Evolutionary conservation across 768 basidiomycete species (phyloP), one percentile per base, ranked within the genome.

Genomic region (Termitomyces titanicus): DNA sequence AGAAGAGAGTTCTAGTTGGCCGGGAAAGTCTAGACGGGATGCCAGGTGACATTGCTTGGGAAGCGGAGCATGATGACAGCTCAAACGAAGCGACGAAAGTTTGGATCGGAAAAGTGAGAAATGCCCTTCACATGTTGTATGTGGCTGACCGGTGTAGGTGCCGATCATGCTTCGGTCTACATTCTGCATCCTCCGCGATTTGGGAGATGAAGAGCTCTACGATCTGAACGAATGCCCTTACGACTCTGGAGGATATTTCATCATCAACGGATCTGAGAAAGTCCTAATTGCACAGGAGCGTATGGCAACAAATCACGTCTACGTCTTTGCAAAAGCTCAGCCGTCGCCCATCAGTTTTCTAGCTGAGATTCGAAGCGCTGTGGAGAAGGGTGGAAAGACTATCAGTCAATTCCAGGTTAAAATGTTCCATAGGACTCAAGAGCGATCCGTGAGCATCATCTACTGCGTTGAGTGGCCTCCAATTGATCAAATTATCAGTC

Each of bases 261-360:
- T 99, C 67, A 98, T 99, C 75, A 98, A 98, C 63, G 97, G 97
- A 12, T 98, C 97, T 2, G 97, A 99, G 70, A 99, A 99, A 72
- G 97, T 99, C n/a, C 79, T 99, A 58, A 99, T 99, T 70, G 97
- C 97, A 1, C 97, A 99, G 71, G 97, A 99, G 70, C 86, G 97
- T 50, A 98, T 98, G 95, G 96, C 97, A 10, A 95, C 94, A 22
- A 99, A 99, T 74, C 95, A 97, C 66, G 97, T 99, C 61, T 99
- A 98, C 72, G 94, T 98, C 50, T 99, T 99, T 66, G 94, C 95
- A 49, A 99, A 98, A 73, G 92, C 92, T 0, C 93, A 96, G 62
- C 95, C 96, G 3, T 95, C 94, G 17, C 94, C 95, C 1, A 91
- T 97, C 63, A 93, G 86, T 61, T 97, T 96, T 73, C 82, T 98